phyloP scores from a whole-genome alignment of 805 yeast genomes.

The Millerago galiae region DNA sequence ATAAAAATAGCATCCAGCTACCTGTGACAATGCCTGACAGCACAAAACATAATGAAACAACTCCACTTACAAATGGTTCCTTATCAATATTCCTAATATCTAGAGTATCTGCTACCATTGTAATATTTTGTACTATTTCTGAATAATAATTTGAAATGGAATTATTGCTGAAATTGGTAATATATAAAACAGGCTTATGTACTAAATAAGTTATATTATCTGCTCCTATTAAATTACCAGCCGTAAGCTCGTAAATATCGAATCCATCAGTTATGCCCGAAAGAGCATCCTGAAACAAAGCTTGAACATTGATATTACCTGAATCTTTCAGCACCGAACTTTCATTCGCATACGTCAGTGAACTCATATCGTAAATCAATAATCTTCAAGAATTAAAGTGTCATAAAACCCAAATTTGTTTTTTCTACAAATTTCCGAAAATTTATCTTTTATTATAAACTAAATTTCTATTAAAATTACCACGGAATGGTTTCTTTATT shows the following conservation, averaged over 20 bases:
- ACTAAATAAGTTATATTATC: conserved; percentile 4
- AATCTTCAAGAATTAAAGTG: background rate
- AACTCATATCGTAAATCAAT: background rate
- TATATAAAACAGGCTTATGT: conserved; percentile 35
- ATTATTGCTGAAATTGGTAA: conserved; percentile 38
- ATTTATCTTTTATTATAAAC: conserved; percentile 1
- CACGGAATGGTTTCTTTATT: conserved; percentile 7
- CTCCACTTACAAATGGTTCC: conserved; percentile 33
- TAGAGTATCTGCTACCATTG: background rate
- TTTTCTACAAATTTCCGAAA: background rate
- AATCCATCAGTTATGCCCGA: conserved; percentile 11
- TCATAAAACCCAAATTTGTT: background rate
- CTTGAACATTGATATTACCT: background rate
- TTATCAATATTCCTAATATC: conserved; percentile 12
- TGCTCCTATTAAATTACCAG: conserved; percentile 9
- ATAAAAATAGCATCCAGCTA: conserved; percentile 63
- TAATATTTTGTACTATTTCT: conserved; percentile 10
- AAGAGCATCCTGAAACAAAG: conserved; percentile 5
- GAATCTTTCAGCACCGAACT: background rate
- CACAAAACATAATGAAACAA: conserved; percentile 42
- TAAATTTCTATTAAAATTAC: conserved; percentile 1
- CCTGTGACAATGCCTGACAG: conserved; percentile 50
- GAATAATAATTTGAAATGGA: background rate
- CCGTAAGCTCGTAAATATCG: conserved; percentile 18
- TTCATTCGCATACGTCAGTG: too few relatives aligned